These are phyloP conservation scores for Mycena galericulata DNA, from an alignment of 768 basidiomycete genomes.

Conservation along the genomic window DNA sequence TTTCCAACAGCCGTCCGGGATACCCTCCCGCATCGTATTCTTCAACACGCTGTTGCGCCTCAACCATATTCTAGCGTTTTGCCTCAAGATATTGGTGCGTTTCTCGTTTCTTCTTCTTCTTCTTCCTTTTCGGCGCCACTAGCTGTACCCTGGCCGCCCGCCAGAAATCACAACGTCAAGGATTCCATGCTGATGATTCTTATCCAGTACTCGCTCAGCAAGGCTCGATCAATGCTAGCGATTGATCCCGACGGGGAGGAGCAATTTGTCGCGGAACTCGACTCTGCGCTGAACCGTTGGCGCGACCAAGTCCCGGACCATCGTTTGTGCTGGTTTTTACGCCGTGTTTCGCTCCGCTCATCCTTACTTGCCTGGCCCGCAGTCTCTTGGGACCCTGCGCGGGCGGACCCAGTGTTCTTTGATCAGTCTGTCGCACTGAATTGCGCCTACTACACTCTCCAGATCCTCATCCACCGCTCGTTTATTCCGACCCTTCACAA, in stretches of 20 bases:
- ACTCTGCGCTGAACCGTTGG: slow-evolving; percentile 74
- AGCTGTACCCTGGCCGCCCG: no score
- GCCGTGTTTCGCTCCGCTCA: slow-evolving; percentile 42
- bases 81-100: slow-evolving; percentile 63
- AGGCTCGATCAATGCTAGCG: neutral
- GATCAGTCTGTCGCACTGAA: slow-evolving; percentile 64
- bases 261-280: slow-evolving; percentile 68
- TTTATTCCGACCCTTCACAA: slow-evolving; percentile 78
- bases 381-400: slow-evolving; percentile 46
- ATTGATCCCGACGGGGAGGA: slow-evolving; percentile 58
- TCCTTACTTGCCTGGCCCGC: slow-evolving; percentile 19
- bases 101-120: neutral
- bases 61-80: slow-evolving; percentile 61
- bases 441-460: slow-evolving; percentile 58
- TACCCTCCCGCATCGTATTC: slow-evolving; percentile 57
- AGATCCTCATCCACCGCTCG: slow-evolving; percentile 83
- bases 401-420: slow-evolving; percentile 49
- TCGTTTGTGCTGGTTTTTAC: slow-evolving; percentile 39
- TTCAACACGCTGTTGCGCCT: slow-evolving; percentile 62
- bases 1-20: slow-evolving; percentile 66
- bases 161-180: no score
- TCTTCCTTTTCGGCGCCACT: neutral
- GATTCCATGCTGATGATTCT: neutral
- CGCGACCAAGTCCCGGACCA: slow-evolving; percentile 65
- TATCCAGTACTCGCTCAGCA: slow-evolving; percentile 70